Percentiles rank a stretch among this genome's conserved stretches.
Evolutionary conservation across 257 asterid species (phyloP).

Genomic region (Capsicum chinense): DNA sequence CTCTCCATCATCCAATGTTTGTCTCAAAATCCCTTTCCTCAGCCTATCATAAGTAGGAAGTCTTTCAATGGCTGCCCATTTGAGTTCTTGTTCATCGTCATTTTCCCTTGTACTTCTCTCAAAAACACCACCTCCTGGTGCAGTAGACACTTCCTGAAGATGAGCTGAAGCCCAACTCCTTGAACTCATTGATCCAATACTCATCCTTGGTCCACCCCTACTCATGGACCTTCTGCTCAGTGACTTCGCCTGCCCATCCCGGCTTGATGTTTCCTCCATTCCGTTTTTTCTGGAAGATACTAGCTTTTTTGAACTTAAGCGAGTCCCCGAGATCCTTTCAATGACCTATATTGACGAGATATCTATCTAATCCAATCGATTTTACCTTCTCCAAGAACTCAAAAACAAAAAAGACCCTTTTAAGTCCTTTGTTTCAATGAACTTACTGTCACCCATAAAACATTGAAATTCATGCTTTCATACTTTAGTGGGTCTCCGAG

Average conservation of each 20-base stretch:
- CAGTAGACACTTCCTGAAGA: constrained; percentile 68
- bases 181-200: constrained; percentile 58
- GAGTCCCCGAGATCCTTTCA: not conserved
- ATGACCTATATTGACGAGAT: not conserved
- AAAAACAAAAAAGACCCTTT: not conserved
- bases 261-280: constrained; percentile 46
- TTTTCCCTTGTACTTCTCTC: constrained; percentile 66
- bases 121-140: constrained; percentile 67
- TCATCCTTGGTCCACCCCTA: constrained; percentile 42
- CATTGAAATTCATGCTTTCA: no score
- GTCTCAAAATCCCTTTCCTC: constrained; percentile 75
- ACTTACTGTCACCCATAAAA: not conserved
- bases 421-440: constrained; percentile 11
- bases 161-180: constrained; percentile 80
- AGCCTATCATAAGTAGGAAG: constrained; percentile 85
- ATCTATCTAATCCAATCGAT: not conserved
- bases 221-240: constrained; percentile 62
- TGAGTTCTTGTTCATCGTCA: constrained; percentile 84
- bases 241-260: constrained; percentile 64
- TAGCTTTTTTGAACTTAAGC: not conserved
- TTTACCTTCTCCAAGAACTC: constrained; percentile 8
- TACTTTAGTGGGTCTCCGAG: no score
- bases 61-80: constrained; percentile 97
- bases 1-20: constrained; percentile 73
- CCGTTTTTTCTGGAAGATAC: not conserved